These are phyloP conservation scores for Colletotrichum brevisporum DNA, from an alignment of 2,329 filamentous ascomycete genomes.

Conservation along the genomic window DNA sequence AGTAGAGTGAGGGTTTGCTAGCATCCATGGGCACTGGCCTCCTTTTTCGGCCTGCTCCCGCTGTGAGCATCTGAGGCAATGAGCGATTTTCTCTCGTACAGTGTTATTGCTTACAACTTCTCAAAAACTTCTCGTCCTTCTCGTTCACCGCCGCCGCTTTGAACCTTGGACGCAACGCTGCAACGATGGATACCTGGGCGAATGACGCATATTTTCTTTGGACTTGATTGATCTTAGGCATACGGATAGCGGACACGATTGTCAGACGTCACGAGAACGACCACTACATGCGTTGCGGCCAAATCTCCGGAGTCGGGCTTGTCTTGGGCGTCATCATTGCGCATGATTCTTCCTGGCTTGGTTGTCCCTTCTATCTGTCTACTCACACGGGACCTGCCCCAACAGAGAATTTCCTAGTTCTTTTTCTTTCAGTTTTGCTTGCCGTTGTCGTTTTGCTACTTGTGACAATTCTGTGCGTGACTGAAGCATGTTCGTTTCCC, in stretches of 20 bases:
- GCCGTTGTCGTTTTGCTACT: slow-evolving; percentile 30
- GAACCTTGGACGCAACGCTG: slow-evolving; percentile 30
- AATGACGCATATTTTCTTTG: slow-evolving; percentile 40
- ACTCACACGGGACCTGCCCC: slow-evolving; percentile 34
- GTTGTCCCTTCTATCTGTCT: slow-evolving; percentile 38
- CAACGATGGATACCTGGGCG: slow-evolving; percentile 41
- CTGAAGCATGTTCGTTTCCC: slow-evolving; percentile 16
- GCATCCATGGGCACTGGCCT: slow-evolving; percentile 20
- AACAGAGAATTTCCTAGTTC: slow-evolving; percentile 41
- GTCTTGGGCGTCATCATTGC: slow-evolving; percentile 34
- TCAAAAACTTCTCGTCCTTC: slow-evolving; percentile 30
- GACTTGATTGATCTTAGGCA: slow-evolving; percentile 42
- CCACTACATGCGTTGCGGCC: slow-evolving; percentile 37
- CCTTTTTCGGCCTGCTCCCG: background rate
- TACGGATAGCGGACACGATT: slow-evolving; percentile 41
- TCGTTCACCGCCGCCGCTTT: slow-evolving; percentile 34
- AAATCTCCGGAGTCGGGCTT: slow-evolving; percentile 36
- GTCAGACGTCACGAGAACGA: slow-evolving; percentile 40
- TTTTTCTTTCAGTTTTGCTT: slow-evolving; percentile 33
- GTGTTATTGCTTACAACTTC: slow-evolving; percentile 33
- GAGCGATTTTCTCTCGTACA: slow-evolving; percentile 16
- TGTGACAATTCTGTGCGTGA: slow-evolving; percentile 36
- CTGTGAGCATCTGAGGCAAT: background rate
- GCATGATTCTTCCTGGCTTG: slow-evolving; percentile 32
- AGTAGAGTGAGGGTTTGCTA: slow-evolving; percentile 25